Conservation (phyloP, 192 early-diverging fungal genomes). For the Coemansia sp. region DNA sequence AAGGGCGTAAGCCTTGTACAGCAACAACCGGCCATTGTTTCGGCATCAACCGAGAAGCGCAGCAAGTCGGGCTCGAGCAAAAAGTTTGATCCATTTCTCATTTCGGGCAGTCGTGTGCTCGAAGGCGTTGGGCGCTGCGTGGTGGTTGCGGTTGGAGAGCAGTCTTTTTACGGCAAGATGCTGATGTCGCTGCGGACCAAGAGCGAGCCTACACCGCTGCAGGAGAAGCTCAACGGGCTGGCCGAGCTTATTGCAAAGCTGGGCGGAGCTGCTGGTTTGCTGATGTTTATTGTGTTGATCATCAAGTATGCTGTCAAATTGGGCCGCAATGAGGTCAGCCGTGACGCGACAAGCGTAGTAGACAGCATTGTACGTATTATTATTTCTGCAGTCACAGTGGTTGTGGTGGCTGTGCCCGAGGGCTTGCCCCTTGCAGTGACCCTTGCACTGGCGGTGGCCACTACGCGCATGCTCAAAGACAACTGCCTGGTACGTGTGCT, state of each 20-base stretch:
- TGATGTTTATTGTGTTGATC: constrained; percentile 86
- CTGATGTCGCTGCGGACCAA: constrained; percentile 87
- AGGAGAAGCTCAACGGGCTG: constrained; percentile 82
- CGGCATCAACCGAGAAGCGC: constrained; percentile 10
- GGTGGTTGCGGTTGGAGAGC: constrained; percentile 78
- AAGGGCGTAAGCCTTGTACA: constrained; percentile 8
- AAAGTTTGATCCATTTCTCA: constrained; percentile 74
- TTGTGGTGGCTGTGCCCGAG: constrained; percentile 98
- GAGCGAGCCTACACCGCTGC: constrained; percentile 85
- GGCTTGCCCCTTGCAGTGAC: constrained; percentile 98
- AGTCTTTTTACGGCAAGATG: constrained; percentile 87
- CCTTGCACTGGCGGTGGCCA: constrained; percentile 90
- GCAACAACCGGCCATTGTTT: neutral
- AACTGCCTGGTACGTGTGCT: constrained; percentile 96
- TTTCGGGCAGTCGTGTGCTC: constrained; percentile 89
- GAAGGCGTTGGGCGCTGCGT: constrained; percentile 88
- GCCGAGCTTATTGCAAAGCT: constrained; percentile 94
- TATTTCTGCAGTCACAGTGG: constrained; percentile 88
- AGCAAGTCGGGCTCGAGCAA: constrained; percentile 33
- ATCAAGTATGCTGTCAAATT: constrained; percentile 79
- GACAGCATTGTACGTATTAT: constrained; percentile 72
- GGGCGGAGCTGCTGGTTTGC: constrained; percentile 77
- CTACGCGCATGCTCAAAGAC: constrained; percentile 93
- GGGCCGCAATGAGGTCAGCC: constrained; percentile 46
- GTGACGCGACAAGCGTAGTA: constrained; percentile 58